Base-by-base conservation (phyloP, 1,139 yeast species). In the Taphrina flavorubra region DNA sequence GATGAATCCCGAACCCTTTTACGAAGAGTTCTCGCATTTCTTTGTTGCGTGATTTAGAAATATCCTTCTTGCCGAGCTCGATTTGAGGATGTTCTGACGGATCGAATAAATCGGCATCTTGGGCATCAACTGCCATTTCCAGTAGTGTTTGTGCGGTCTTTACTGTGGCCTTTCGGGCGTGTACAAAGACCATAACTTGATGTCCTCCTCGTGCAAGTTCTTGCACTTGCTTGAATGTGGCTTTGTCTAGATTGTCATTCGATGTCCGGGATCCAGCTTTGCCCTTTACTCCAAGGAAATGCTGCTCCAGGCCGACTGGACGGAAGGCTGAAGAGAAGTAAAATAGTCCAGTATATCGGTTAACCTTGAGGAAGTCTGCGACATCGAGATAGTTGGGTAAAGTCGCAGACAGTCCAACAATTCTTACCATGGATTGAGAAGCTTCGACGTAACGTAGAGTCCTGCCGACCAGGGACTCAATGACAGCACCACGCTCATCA, bases 401-500 rank as follows among this genome's bases (percentile, higher is more conserved):
- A 0, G 99, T 94, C 0, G 99, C 99, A 6, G 98, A 92, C 67
- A 94, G 82, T 72, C 99, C 99, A n/a, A 94, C 89, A 42, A 95
- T 94, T 73, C 99, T 82, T 70, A 95, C 94, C 95, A 92, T 89
- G 71, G 90, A 88, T 77, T 94, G 99, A 0, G 95, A 85, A 71
- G 96, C 86, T 77, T 94, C 98, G 7, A 94, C 98, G 76, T 92
- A 97, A 71, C 99, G 82, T 72, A 92, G 82, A 0, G 99, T 95
- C 78, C 99, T 85, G 0, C 99, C 97, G 8, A 94, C 98, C 71
- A 94, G 82, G 0, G 97, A 91, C 77, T 94, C 99, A 71, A 94
- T 90, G 10, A 94, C 99, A 2, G 98, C 91, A 72, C 99, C 99
- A 80, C 99, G 86, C 71, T 95, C 99, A 84, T 94, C 99, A 76